Conservation (phyloP, 441 rosid genomes). For the Metrosideros polymorpha region DNA sequence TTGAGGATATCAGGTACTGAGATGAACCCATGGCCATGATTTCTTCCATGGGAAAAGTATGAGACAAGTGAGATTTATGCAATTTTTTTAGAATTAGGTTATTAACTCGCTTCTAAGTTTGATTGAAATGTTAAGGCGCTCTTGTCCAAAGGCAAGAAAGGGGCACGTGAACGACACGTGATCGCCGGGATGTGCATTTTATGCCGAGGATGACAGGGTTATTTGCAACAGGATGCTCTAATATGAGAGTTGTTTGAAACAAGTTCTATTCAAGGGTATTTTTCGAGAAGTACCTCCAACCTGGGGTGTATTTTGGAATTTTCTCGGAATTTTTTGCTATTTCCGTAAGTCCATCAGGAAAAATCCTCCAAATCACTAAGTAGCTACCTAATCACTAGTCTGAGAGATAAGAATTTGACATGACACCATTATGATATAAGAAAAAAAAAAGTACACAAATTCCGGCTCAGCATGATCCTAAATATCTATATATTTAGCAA, state of each 20-base stretch:
- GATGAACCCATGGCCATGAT: background rate
- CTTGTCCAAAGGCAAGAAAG: background rate
- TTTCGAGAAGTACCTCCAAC: background rate
- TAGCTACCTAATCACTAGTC: background rate
- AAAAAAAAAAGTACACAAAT: background rate
- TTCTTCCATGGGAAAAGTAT: background rate
- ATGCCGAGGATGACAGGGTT: background rate
- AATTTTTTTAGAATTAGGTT: background rate
- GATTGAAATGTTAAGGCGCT: background rate
- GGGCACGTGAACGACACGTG: background rate
- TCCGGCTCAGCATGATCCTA: background rate
- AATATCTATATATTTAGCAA: background rate
- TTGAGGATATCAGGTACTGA: background rate
- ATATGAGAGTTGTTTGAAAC: background rate
- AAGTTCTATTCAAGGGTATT: background rate
- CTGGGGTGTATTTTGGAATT: background rate
- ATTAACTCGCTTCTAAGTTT: background rate
- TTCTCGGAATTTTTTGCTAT: accelerated
- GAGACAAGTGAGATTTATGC: background rate
- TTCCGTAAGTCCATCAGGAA: background rate
- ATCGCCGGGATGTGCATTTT: background rate
- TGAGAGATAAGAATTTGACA: background rate
- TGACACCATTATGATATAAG: background rate
- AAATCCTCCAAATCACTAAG: background rate
- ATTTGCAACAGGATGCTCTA: background rate